Evolutionary conservation across 495 filamentous ascomycete genomes (phyloP).

Genomic region (Parmelia sp.): DNA sequence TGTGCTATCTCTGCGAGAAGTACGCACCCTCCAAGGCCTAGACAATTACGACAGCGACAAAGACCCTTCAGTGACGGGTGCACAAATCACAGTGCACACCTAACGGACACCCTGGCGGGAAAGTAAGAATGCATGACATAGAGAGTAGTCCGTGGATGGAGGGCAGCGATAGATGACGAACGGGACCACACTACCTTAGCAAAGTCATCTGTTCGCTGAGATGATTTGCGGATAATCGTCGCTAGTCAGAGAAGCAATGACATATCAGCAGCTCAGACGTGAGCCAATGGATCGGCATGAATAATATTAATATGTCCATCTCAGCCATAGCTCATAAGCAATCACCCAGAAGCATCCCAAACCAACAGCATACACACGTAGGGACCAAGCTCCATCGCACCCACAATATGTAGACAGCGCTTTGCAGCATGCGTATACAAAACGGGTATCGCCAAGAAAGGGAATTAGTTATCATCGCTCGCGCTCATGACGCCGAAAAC

Average conservation of each 20-base stretch:
- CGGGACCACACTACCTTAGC: too few relatives aligned
- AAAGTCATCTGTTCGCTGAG: too few relatives aligned
- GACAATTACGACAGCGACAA: constrained; percentile 28
- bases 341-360: background rate
- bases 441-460: background rate
- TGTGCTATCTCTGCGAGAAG: constrained; percentile 34
- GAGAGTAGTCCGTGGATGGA: too few relatives aligned
- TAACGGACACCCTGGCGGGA: background rate
- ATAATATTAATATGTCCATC: background rate
- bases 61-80: constrained; percentile 24
- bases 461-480: background rate
- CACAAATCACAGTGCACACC: constrained; percentile 4
- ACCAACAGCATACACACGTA: background rate
- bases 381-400: background rate
- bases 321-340: background rate
- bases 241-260: background rate
- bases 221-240: too few relatives aligned
- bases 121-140: too few relatives aligned
- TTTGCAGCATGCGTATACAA: background rate
- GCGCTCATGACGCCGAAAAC: background rate
- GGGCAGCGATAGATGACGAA: too few relatives aligned
- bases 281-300: background rate
- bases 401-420: background rate
- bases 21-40: constrained; percentile 30
- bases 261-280: background rate